phyloP scores from a whole-genome alignment of 371 early-diverging fungal genomes.

The Phascolomyces articulosus region DNA sequence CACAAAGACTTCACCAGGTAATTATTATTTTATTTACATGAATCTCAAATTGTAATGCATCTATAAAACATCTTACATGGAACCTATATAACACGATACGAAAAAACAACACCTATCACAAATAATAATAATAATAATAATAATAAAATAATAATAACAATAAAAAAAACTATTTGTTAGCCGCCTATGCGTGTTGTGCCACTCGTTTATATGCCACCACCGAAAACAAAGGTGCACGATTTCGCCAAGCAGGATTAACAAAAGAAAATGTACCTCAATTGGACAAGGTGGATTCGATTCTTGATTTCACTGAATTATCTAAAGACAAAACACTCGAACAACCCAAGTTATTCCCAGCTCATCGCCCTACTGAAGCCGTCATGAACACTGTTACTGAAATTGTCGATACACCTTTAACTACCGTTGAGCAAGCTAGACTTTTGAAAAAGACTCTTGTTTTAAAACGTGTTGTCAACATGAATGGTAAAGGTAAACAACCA shows the following conservation, averaged over 20 bases:
- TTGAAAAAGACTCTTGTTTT: slow-evolving; percentile 77
- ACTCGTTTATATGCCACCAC: slow-evolving; percentile 44
- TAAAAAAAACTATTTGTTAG: too few relatives aligned
- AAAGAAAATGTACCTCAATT: slow-evolving; percentile 38
- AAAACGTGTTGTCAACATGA: slow-evolving; percentile 85
- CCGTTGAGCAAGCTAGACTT: slow-evolving; percentile 45
- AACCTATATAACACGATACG: too few relatives aligned
- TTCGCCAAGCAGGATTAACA: slow-evolving; percentile 30
- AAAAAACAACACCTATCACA: too few relatives aligned
- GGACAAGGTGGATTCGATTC: slow-evolving; percentile 45
- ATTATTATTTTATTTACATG: neutral
- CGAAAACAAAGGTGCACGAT: slow-evolving; percentile 19
- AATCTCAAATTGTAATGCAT: neutral
- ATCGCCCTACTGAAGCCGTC: slow-evolving; percentile 44
- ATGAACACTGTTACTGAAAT: slow-evolving; percentile 44
- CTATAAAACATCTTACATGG: neutral
- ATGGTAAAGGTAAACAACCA: slow-evolving; percentile 83
- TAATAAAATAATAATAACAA: neutral
- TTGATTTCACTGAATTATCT: slow-evolving; percentile 36
- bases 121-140: neutral
- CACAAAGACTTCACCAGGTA: neutral
- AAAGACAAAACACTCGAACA: slow-evolving; percentile 34
- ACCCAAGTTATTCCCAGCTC: slow-evolving; percentile 35
- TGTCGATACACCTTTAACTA: slow-evolving; percentile 40
- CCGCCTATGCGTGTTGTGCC: slow-evolving; percentile 4